Evolutionary conservation across 805 yeast species (phyloP).

Genomic region (Saccharomycopsis selenospora): DNA sequence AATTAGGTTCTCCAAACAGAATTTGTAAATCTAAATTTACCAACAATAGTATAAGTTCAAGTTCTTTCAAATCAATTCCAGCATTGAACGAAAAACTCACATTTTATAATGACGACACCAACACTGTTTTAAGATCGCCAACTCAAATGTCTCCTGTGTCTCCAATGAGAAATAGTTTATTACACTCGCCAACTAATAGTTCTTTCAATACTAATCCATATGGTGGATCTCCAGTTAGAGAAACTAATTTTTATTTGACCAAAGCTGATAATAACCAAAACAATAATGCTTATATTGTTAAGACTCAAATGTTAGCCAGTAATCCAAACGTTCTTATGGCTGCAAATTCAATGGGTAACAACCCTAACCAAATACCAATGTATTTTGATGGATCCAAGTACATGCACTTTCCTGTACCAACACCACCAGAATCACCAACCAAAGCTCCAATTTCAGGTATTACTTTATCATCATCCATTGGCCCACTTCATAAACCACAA

Average conservation of each 20-base stretch:
- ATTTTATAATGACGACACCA: conserved; percentile 11
- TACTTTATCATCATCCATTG: neutral
- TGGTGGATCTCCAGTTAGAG: conserved; percentile 1
- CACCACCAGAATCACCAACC: conserved; percentile 2
- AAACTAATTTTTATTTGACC: conserved; percentile 1
- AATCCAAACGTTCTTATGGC: too few relatives aligned
- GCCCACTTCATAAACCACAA: conserved; percentile 3
- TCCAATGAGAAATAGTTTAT: neutral
- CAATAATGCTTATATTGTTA: neutral
- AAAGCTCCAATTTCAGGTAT: neutral
- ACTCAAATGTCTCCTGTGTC: conserved; percentile 1
- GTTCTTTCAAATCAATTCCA: conserved; percentile 17
- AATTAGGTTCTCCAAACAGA: conserved; percentile 16
- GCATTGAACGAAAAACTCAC: conserved; percentile 19
- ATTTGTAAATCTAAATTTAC: conserved; percentile 11
- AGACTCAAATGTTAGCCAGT: neutral
- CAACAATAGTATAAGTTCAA: conserved; percentile 1
- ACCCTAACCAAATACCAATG: neutral
- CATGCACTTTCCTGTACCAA: neutral
- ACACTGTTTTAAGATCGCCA: neutral
- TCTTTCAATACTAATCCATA: neutral
- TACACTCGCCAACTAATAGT: neutral
- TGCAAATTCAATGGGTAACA: too few relatives aligned
- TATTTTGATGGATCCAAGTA: conserved; percentile 3
- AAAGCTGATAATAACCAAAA: neutral